Evolutionary conservation across 257 asterid species (phyloP).

Genomic region (Solanum pinnatisectum): DNA sequence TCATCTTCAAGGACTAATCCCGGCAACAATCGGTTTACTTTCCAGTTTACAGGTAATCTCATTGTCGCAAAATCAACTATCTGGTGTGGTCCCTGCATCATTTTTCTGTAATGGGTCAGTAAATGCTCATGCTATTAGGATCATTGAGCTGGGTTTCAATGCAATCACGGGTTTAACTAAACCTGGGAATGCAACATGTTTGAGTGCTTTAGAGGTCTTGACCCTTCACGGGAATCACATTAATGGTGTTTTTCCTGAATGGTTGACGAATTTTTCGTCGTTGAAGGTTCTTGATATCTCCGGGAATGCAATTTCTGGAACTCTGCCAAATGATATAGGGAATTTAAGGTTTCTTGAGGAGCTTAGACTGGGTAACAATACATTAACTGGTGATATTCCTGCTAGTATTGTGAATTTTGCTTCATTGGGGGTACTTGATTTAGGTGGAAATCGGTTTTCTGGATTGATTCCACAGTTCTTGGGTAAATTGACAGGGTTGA

Average conservation of each 20-base stretch:
- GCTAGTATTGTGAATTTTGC: constrained; percentile 22
- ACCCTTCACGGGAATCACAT: constrained; percentile 36
- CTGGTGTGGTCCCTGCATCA: constrained; percentile 46
- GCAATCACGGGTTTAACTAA: constrained; percentile 33
- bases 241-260: constrained; percentile 27
- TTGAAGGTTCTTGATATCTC: constrained; percentile 46
- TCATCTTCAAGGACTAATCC: constrained; percentile 37
- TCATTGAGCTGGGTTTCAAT: constrained; percentile 50
- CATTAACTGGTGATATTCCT: constrained; percentile 47
- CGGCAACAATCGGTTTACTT: constrained; percentile 43
- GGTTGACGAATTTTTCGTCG: constrained; percentile 21
- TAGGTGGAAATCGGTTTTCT: constrained; percentile 40
- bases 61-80: constrained; percentile 36
- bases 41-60: constrained; percentile 45
- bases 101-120: constrained; percentile 42
- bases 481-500: constrained; percentile 23
- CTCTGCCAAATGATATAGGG: constrained; percentile 34
- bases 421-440: constrained; percentile 37
- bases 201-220: constrained; percentile 28
- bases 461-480: constrained; percentile 43
- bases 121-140: constrained; percentile 33
- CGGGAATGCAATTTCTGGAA: constrained; percentile 40
- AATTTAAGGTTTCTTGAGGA: constrained; percentile 34
- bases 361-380: constrained; percentile 43
- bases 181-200: constrained; percentile 22